A percentile compares a stretch with the other conserved stretches of the same genome.
Evolutionary conservation across 306 rosid genomes (phyloP).

Genomic region (Vicia faba): DNA sequence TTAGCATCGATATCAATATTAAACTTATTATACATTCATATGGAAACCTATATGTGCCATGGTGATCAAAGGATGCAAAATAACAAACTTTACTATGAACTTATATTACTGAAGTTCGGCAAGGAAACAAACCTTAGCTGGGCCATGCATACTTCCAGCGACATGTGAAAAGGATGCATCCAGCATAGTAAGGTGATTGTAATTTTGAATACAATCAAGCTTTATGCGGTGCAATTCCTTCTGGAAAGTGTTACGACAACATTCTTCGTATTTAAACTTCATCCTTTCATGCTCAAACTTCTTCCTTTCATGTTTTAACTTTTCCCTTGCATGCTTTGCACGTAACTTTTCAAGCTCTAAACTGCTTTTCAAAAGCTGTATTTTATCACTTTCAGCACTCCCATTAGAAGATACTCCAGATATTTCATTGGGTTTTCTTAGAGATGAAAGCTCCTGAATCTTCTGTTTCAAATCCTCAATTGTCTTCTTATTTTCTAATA

Average conservation of each 20-base stretch:
- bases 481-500: constrained; percentile 50
- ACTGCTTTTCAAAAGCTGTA: constrained; percentile 54
- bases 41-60: constrained; percentile 5
- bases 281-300: constrained; percentile 25
- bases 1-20: not conserved
- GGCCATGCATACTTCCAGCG: constrained; percentile 43
- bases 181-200: constrained; percentile 54
- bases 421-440: constrained; percentile 45
- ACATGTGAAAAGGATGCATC: constrained; percentile 44
- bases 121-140: constrained; percentile 60
- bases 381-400: constrained; percentile 42
- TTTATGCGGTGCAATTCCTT: constrained; percentile 38
- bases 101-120: constrained; percentile 21
- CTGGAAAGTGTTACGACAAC: constrained; percentile 26
- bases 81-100: constrained; percentile 22
- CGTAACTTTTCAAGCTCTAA: constrained; percentile 61
- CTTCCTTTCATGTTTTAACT: constrained; percentile 47
- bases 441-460: constrained; percentile 44
- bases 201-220: constrained; percentile 53
- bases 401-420: constrained; percentile 40
- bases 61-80: not conserved
- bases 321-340: constrained; percentile 49
- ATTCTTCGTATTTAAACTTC: constrained; percentile 53
- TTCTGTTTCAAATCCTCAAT: constrained; percentile 52
- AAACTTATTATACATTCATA: constrained; percentile 1